Conservation (phyloP, 2,329 filamentous ascomycete species). For the Epichloe sibirici region DNA sequence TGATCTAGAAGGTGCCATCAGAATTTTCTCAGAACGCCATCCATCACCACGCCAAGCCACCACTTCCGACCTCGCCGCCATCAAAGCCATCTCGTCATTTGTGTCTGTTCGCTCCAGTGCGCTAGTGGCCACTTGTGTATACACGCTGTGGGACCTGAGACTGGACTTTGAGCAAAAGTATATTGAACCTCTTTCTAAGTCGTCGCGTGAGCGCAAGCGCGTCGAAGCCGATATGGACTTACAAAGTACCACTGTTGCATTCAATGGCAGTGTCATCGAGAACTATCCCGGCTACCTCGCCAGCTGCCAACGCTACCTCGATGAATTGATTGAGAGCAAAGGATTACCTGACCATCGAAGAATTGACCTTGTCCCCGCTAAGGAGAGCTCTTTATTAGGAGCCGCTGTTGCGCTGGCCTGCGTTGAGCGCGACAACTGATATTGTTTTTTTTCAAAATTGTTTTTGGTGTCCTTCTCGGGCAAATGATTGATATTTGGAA, state of each 20-base stretch:
- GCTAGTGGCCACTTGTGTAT: constrained; percentile 45
- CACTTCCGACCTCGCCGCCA: constrained; percentile 34
- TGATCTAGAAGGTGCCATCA: constrained; percentile 30
- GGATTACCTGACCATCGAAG: constrained; percentile 24
- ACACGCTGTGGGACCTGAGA: constrained; percentile 46
- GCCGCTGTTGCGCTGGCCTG: constrained; percentile 58
- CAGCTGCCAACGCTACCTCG: constrained; percentile 50
- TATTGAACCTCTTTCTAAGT: constrained; percentile 16
- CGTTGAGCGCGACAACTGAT: constrained; percentile 12
- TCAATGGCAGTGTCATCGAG: constrained; percentile 70
- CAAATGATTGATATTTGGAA: background rate
- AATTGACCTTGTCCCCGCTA: constrained; percentile 54
- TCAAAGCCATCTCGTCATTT: constrained; percentile 40
- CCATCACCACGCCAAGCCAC: constrained; percentile 31
- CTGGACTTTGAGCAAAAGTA: constrained; percentile 32
- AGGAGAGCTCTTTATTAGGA: constrained; percentile 63
- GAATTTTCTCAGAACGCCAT: constrained; percentile 37
- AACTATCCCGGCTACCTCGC: constrained; percentile 58
- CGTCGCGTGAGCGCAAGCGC: constrained; percentile 26
- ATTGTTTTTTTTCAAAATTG: background rate
- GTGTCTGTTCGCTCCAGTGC: constrained; percentile 47
- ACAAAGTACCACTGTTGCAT: constrained; percentile 50
- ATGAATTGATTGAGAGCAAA: constrained; percentile 37
- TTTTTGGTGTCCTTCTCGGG: background rate
- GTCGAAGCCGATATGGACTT: constrained; percentile 39